Conservation (phyloP, 1,284 basidiomycete genomes). For the Puccinia triticina region DNA sequence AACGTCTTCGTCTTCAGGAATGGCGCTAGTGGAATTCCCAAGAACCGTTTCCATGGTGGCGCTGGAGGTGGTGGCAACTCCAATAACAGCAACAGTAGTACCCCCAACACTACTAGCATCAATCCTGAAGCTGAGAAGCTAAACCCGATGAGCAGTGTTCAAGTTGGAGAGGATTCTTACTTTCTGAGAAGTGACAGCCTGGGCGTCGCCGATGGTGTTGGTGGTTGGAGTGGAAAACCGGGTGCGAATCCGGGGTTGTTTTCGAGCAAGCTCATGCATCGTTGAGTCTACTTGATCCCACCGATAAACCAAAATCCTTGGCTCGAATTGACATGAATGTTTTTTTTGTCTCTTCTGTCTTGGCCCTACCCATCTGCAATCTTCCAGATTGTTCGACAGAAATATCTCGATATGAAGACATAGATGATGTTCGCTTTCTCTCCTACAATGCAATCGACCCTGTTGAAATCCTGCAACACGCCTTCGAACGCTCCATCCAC, state of each 20-base stretch:
- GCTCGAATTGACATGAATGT: conserved; percentile 5
- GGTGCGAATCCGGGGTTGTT: conserved; percentile 72
- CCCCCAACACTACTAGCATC: conserved; percentile 54
- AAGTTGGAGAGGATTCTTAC: conserved; percentile 83
- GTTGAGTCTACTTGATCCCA: conserved; percentile 62
- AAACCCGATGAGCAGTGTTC: conserved; percentile 64
- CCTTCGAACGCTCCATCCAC: conserved; percentile 65
- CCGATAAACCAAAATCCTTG: neutral
- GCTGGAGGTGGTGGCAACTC: conserved; percentile 55
- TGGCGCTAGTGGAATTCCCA: conserved; percentile 63
- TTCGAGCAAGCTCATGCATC: conserved; percentile 83
- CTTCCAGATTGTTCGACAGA: conserved; percentile 19
- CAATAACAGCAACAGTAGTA: conserved; percentile 45
- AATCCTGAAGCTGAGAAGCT: conserved; percentile 58
- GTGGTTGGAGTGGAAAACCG: conserved; percentile 73
- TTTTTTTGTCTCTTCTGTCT: neutral
- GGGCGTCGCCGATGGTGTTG: conserved; percentile 85
- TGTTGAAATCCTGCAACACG: conserved; percentile 66
- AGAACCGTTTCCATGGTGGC: conserved; percentile 55
- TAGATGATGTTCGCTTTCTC: conserved; percentile 55
- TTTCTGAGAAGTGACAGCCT: conserved; percentile 78
- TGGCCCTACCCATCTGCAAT: neutral
- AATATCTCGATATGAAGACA: conserved; percentile 54
- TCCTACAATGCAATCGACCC: conserved; percentile 62
- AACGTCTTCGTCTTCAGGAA: conserved; percentile 55